These are phyloP conservation scores for Starmerella apis DNA, from an alignment of 805 yeast genomes.

Conservation along the genomic window DNA sequence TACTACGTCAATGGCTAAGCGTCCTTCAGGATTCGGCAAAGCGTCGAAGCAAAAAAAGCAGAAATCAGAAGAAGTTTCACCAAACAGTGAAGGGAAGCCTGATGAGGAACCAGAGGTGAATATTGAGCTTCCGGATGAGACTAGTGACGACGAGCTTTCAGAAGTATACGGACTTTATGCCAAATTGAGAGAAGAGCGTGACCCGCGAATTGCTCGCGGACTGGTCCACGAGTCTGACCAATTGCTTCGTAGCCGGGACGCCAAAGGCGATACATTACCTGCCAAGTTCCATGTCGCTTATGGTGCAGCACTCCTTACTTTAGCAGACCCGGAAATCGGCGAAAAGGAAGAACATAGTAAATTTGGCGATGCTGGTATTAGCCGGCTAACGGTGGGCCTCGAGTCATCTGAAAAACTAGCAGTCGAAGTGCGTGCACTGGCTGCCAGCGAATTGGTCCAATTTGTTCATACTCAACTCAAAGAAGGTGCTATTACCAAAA, in stretches of 20 bases:
- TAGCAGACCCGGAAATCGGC: slow-evolving; percentile 28
- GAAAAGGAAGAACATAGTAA: slow-evolving; percentile 33
- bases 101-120: slow-evolving; percentile 38
- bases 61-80: slow-evolving; percentile 5
- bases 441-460: slow-evolving; percentile 21
- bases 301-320: slow-evolving; percentile 44
- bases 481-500: slow-evolving; percentile 9
- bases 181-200: slow-evolving; percentile 47
- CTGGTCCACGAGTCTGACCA: slow-evolving; percentile 88
- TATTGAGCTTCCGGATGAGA: slow-evolving; percentile 60
- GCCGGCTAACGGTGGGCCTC: slow-evolving; percentile 53
- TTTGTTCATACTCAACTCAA: slow-evolving; percentile 16
- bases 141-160: slow-evolving; percentile 67
- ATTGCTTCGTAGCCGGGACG: slow-evolving; percentile 37
- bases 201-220: slow-evolving; percentile 44
- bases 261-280: slow-evolving; percentile 25
- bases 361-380: slow-evolving; percentile 61
- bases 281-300: slow-evolving; percentile 58
- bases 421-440: slow-evolving; percentile 11
- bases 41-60: slow-evolving; percentile 40
- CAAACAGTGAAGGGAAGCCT: slow-evolving; percentile 5
- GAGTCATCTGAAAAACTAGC: slow-evolving; percentile 18
- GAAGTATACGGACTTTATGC: slow-evolving; percentile 66
- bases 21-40: slow-evolving; percentile 57
- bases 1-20: slow-evolving; percentile 38